Conservation (phyloP, 2,329 filamentous ascomycete genomes). For the Stagonosporopsis vannaccii region DNA sequence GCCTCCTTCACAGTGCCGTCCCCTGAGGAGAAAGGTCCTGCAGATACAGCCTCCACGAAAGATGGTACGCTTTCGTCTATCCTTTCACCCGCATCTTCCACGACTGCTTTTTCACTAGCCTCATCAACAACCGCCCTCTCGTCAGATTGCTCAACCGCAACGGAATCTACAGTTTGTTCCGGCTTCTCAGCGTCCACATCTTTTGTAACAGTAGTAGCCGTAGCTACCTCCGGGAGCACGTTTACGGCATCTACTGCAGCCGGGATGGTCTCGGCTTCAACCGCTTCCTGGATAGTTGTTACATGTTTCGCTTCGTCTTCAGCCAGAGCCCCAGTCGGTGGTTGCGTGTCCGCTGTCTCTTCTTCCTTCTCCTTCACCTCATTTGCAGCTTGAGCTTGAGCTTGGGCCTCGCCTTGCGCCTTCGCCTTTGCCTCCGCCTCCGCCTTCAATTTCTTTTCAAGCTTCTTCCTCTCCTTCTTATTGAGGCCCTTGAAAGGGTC, state of each 20-base stretch:
- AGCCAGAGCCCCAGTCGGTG: no score
- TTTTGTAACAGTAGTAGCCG: neutral
- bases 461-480: conserved; percentile 38
- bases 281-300: neutral
- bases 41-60: neutral
- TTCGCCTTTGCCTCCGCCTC: conserved; percentile 26
- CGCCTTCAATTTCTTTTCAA: conserved; percentile 47
- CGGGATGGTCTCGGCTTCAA: neutral
- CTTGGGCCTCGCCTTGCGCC: conserved; percentile 25
- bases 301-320: neutral
- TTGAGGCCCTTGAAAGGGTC: conserved; percentile 41
- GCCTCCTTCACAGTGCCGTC: neutral
- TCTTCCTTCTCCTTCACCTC: conserved; percentile 11
- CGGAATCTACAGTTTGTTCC: neutral
- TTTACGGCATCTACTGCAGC: neutral
- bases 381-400: conserved; percentile 35
- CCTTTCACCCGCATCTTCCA: neutral
- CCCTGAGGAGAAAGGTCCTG: neutral
- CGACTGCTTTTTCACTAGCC: neutral
- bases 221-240: neutral
- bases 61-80: neutral
- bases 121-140: neutral
- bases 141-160: neutral
- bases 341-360: neutral
- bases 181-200: neutral